Evolutionary conservation across 2,329 filamentous ascomycete genomes (phyloP), one percentile per base, ranked within the genome.

Genomic region (Trichothecium roseum): DNA sequence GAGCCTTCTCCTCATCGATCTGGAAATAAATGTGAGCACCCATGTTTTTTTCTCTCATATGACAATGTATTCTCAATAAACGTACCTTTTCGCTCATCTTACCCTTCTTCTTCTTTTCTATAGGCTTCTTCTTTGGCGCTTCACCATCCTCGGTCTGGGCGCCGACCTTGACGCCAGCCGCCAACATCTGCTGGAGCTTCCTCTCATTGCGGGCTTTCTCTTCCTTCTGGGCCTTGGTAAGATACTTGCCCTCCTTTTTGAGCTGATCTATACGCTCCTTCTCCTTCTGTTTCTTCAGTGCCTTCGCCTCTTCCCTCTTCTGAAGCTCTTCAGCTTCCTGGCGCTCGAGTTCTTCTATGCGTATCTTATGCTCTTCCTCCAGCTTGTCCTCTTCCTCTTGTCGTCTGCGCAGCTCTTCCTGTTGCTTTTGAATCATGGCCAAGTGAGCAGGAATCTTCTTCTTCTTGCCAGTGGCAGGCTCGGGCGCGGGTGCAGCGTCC

Each of bases 361-460:
- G 68, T 9, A 70, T 72, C 55, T 73, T 76, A 46, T 84, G 78
- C 49, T 84, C 81, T 6, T 72, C 78, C 5, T 59, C 58, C 4
- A 66, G 41, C 13, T 64, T 64, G 34, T 69, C 76, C 14, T 68
- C 64, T 45, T 81, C 77, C 47, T 84, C 81, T 51, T 81, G 68
- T 38, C 62, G 64, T 45, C 64, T 69, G 38, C 72, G 72, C n/a
- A 84, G 62, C 45, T 83, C 81, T 54, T 91, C 85, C 54, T 91
- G 85, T 57, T 89, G 82, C 63, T 82, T 84, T 63, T 89, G 84
- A 22, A 93, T 64, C 30, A 79, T 66, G 33, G 74, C 70, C 31
- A 93, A 68, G 37, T 80, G 79, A 37, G 84, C 68, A 10, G 84
- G 82, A 14, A 96, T 49, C 67, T 96, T 98, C 76, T 94, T 96